Conservation (phyloP, 345 rosid genomes). For the Pistacia atlantica region DNA sequence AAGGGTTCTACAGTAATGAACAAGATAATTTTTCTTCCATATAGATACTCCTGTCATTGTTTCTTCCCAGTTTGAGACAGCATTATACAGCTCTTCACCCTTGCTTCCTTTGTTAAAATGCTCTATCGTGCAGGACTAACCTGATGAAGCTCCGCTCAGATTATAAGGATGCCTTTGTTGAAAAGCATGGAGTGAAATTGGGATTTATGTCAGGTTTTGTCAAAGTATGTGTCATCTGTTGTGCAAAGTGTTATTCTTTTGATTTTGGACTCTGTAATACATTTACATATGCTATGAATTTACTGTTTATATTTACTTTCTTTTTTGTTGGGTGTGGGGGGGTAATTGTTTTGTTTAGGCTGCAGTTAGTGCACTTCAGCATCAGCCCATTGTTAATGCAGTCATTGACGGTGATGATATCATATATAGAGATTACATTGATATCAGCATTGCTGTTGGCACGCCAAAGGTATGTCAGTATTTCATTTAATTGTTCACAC, state of each 20-base stretch:
- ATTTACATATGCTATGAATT: neutral
- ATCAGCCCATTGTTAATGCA: conserved; percentile 96
- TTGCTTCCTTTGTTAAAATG: conserved; percentile 8
- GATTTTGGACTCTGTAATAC: neutral
- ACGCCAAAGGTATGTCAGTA: conserved; percentile 70
- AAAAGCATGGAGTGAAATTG: conserved; percentile 96
- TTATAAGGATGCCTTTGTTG: conserved; percentile 92
- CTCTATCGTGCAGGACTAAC: conserved; percentile 69
- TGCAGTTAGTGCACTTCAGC: conserved; percentile 93
- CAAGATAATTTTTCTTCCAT: neutral
- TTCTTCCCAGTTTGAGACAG: neutral
- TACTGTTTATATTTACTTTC: neutral
- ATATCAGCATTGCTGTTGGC: conserved; percentile 93
- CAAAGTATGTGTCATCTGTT: conserved; percentile 45
- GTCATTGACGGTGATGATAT: conserved; percentile 99
- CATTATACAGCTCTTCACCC: neutral
- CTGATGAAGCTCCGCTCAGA: conserved; percentile 97
- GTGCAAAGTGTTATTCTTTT: neutral
- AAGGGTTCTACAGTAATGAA: neutral
- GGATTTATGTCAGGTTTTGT: conserved; percentile 98
- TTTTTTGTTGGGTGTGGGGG: neutral
- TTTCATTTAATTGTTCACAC: neutral
- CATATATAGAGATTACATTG: conserved; percentile 91
- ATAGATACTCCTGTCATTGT: neutral
- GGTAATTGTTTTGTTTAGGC: conserved; percentile 53